Evolutionary conservation across 2,329 filamentous ascomycete species (phyloP), one percentile per base, ranked within the genome.

Genomic region (Scedosporium minutisporum): DNA sequence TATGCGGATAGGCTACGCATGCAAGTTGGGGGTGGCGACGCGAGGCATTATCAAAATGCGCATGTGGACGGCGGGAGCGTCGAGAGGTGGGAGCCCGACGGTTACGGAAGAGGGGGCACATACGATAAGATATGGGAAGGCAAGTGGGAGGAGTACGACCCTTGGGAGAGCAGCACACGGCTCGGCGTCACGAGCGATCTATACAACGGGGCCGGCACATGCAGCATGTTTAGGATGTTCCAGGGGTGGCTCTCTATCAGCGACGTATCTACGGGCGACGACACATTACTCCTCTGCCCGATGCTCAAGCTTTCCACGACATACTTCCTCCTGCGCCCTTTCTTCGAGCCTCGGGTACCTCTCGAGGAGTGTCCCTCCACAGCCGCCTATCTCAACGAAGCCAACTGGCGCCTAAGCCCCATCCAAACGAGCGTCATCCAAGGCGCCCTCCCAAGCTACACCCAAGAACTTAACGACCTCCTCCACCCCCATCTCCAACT

Each of bases 161-260:
- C 89, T 0, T 93, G 87, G 83, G 89, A 93, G 71, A 83, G 83
- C 6, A 84, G 82, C 66, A 81, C 83, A 64, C 82, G 90, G 12
- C 75, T 91, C 0, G 76, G 77, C 1, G 87, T 86, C 7, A 79
- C 81, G 2, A 84, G 85, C 67, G 88, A 93, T 70, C 71, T 92
- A 23, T 91, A 93, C 71, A 82, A 89, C 63, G 87, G 88, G 6
- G 83, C 87, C 0, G 88, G 89, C 1, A 85, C 86, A 7, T 92
- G 89, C 72, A 86, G 79, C 59, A 87, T 90, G 74, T 88, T 92
- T 71, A 82, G 90, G 59, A 89, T 91, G 81, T 89, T 88, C 69
- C 89, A 93, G 71, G 90, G 89, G 60, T 91, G 89, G 87, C 73
- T 93, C 14, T 79, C 80, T 29, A 82, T 93, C 74, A 86, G 82